phyloP scores from a whole-genome alignment of 2,329 filamentous ascomycete genomes.

The Ascochyta viciae-villosae region DNA sequence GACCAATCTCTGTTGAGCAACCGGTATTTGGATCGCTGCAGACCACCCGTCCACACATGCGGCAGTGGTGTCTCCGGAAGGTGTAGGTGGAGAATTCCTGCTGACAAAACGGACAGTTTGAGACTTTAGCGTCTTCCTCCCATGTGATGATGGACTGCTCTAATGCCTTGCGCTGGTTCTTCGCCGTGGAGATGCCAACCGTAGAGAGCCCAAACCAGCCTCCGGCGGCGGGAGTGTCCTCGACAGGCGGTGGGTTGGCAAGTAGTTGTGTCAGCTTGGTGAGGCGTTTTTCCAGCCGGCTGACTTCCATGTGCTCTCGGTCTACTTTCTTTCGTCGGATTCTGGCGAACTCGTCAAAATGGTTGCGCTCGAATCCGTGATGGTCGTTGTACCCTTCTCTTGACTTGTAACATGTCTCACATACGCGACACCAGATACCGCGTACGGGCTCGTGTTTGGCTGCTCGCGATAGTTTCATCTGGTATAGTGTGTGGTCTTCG shows the following conservation, averaged over 20 bases:
- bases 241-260: conserved; percentile 71
- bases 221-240: conserved; percentile 60
- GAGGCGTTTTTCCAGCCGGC: conserved; percentile 86
- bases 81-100: conserved; percentile 95
- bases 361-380: conserved; percentile 72
- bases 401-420: conserved; percentile 99
- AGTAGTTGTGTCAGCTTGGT: conserved; percentile 88
- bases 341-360: conserved; percentile 72
- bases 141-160: conserved; percentile 94
- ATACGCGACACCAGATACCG: conserved; percentile 92
- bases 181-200: conserved; percentile 55
- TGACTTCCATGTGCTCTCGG: conserved; percentile 84
- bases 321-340: conserved; percentile 82
- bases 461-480: conserved; percentile 94
- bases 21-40: conserved; percentile 85
- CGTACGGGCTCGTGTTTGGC: conserved; percentile 88
- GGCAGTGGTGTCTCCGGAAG: conserved; percentile 91
- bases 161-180: conserved; percentile 77
- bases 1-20: conserved; percentile 83
- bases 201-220: conserved; percentile 61
- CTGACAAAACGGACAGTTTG: conserved; percentile 89
- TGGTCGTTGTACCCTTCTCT: conserved; percentile 95
- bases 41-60: conserved; percentile 90
- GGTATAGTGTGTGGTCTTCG: conserved; percentile 98
- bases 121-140: conserved; percentile 86